These are phyloP conservation scores for Phaseolus coccineus DNA, from an alignment of 331 rosid genomes.

Conservation along the genomic window DNA sequence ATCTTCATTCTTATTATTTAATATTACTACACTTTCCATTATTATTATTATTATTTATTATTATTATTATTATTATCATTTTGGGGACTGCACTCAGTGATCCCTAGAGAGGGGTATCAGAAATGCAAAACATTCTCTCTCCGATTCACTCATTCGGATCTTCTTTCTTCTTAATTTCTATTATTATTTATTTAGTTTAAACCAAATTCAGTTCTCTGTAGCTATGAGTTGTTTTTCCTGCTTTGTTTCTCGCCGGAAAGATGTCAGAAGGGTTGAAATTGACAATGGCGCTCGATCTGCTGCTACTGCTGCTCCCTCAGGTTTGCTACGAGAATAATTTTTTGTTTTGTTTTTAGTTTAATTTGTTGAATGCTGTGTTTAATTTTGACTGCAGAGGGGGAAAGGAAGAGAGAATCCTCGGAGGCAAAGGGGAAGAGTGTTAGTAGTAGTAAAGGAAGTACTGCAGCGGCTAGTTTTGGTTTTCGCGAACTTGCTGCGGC, in stretches of 20 bases:
- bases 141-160: background rate
- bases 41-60: background rate
- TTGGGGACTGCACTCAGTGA: background rate
- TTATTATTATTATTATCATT: background rate
- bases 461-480: conserved; percentile 77
- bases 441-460: conserved; percentile 48
- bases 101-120: conserved; percentile 23
- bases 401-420: conserved; percentile 49
- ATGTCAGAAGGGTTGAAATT: conserved; percentile 73
- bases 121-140: conserved; percentile 26
- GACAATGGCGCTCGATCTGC: conserved; percentile 75
- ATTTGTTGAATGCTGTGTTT: background rate
- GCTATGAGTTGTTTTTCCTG: conserved; percentile 87
- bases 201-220: background rate
- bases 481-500: conserved; percentile 88
- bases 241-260: conserved; percentile 67
- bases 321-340: conserved; percentile 27
- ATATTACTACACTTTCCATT: no score
- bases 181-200: background rate
- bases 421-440: conserved; percentile 48
- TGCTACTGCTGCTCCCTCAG: conserved; percentile 48
- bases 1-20: background rate
- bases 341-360: background rate
- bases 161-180: background rate
- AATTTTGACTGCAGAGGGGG: conserved; percentile 52